Percentiles rank a stretch among this genome's conserved stretches.
These are phyloP conservation scores for Salvia splendens DNA, from an alignment of 257 asterid species.

Conservation along the genomic window DNA sequence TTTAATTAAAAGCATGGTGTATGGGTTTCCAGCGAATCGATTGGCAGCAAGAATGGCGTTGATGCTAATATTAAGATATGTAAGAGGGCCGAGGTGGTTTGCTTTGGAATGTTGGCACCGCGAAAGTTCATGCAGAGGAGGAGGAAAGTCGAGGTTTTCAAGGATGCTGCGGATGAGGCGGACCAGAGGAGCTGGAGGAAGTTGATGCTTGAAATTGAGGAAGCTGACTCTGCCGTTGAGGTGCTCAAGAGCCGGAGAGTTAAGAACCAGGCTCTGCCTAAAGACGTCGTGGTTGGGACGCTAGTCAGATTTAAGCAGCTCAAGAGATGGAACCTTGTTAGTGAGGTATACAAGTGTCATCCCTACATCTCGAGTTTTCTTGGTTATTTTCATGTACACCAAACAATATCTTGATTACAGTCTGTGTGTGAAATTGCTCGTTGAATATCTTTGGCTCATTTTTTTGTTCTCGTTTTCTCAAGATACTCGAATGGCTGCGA, in stretches of 20 bases:
- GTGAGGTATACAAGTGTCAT: constrained; percentile 60
- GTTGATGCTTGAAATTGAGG: constrained; percentile 87
- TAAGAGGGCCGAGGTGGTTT: constrained; percentile 67
- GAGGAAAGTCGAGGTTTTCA: constrained; percentile 78
- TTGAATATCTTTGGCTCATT: neutral
- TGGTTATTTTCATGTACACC: neutral
- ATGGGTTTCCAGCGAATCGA: constrained; percentile 54
- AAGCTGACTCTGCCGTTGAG: constrained; percentile 66
- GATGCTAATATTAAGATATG: constrained; percentile 47
- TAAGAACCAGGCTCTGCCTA: constrained; percentile 71
- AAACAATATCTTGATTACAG: neutral
- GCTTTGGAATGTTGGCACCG: constrained; percentile 87
- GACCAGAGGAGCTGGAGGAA: constrained; percentile 90
- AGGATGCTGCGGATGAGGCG: constrained; percentile 70
- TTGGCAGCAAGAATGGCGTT: constrained; percentile 42
- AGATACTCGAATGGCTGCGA: constrained; percentile 97
- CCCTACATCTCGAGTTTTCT: neutral
- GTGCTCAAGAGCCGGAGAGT: constrained; percentile 69
- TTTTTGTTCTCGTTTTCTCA: constrained; percentile 22
- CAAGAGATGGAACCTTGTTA: constrained; percentile 91
- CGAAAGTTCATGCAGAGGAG: constrained; percentile 93
- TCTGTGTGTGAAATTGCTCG: neutral
- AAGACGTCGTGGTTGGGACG: constrained; percentile 82
- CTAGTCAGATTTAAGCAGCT: constrained; percentile 92
- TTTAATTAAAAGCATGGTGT: constrained; percentile 3